These are phyloP conservation scores for Acanthamoeba triangularis DNA, from an alignment of 208 protist species.

Conservation along the genomic window DNA sequence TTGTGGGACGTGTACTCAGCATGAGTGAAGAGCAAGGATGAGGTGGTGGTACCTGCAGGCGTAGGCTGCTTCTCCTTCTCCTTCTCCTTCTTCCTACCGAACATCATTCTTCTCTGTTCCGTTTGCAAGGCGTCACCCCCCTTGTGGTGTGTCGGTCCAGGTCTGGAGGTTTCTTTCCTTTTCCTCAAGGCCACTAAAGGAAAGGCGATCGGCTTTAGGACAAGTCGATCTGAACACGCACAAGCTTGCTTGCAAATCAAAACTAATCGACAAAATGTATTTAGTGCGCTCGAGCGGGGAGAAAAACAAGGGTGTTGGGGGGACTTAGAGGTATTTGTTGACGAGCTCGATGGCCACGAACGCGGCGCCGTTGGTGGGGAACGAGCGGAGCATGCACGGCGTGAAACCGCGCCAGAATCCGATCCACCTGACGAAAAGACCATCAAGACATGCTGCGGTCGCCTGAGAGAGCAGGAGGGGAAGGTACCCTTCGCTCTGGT, in stretches of 20 bases:
- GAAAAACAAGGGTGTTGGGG: too few relatives aligned
- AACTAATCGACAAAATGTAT: not conserved
- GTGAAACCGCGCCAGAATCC: slow-evolving; percentile 75
- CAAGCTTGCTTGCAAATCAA: not conserved
- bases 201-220: not conserved
- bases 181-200: not conserved
- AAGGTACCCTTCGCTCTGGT: slow-evolving; percentile 55
- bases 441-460: too few relatives aligned
- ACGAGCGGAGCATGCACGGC: slow-evolving; percentile 75
- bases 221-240: not conserved
- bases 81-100: not conserved
- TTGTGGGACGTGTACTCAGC: not conserved
- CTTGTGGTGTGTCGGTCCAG: too few relatives aligned
- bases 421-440: slow-evolving; percentile 29
- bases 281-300: not conserved
- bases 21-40: not conserved
- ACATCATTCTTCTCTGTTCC: not conserved
- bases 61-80: not conserved
- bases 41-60: too few relatives aligned
- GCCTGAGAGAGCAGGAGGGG: not conserved
- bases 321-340: slow-evolving; percentile 74
- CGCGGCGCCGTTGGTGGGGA: slow-evolving; percentile 72
- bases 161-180: too few relatives aligned
- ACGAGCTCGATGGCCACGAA: slow-evolving; percentile 76
- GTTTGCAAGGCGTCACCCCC: too few relatives aligned